phyloP scores from a whole-genome alignment of 257 asterid genomes.

The Craterostigma plantagineum region DNA sequence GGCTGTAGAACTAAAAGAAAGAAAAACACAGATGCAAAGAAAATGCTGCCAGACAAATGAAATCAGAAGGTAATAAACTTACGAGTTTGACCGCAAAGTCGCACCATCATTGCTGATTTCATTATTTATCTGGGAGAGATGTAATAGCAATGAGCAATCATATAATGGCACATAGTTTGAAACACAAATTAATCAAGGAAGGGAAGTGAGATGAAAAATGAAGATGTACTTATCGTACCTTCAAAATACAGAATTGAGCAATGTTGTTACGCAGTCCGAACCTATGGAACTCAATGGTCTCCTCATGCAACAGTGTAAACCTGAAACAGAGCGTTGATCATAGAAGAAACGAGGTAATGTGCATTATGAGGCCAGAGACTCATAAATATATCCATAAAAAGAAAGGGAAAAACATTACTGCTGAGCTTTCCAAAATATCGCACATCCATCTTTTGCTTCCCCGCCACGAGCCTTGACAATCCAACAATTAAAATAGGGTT shows the following conservation, averaged over 20 bases:
- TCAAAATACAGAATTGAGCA: constrained; percentile 67
- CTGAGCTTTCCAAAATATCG: constrained; percentile 56
- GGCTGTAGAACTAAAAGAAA: constrained; percentile 18
- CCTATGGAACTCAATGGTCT: constrained; percentile 55
- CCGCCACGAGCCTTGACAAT: constrained; percentile 55
- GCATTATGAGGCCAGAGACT: not conserved
- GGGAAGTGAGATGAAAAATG: too few species aligned
- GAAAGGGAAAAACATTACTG: constrained; percentile 28
- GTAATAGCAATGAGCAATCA: not conserved
- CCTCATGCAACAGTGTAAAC: constrained; percentile 63
- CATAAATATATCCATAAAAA: constrained; percentile 1
- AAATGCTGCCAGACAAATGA: too few species aligned
- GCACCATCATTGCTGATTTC: constrained; percentile 11
- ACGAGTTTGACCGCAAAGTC: too few species aligned
- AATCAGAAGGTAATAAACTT: too few species aligned
- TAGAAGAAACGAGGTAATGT: constrained; percentile 3
- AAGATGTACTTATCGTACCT: constrained; percentile 23
- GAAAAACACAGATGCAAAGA: constrained; percentile 10
- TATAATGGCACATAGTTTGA: too few species aligned
- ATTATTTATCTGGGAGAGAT: constrained; percentile 37
- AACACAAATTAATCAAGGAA: too few species aligned
- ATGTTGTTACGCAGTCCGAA: constrained; percentile 78
- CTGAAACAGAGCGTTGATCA: constrained; percentile 15
- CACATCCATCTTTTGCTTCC: constrained; percentile 73
- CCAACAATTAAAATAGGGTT: not conserved